Evolutionary conservation across 1,139 yeast species (phyloP).

Genomic region (Kurtzmaniella quercitrusa): DNA sequence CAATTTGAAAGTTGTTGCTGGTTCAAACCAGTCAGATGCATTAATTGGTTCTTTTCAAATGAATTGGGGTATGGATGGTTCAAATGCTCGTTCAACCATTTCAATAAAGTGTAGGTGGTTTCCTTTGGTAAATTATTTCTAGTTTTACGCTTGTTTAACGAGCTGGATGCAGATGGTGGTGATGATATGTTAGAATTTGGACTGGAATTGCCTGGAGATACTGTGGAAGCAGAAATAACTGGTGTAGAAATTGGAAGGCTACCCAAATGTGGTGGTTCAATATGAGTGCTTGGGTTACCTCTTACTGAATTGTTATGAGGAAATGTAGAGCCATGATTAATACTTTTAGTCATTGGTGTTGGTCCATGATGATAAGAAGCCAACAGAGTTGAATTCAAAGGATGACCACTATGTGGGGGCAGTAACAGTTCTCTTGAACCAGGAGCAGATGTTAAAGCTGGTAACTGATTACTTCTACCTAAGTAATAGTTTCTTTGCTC

Average conservation of each 20-base stretch:
- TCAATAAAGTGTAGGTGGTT: constrained; percentile 74
- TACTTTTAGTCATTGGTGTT: neutral
- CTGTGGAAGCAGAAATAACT: neutral
- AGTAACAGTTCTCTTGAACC: neutral
- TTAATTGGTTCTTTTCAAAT: constrained; percentile 77
- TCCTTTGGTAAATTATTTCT: constrained; percentile 84
- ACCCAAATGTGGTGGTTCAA: neutral
- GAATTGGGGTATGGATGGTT: constrained; percentile 95
- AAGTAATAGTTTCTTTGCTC: constrained; percentile 8
- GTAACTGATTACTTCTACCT: constrained; percentile 2
- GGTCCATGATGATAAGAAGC: neutral
- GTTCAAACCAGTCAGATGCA: constrained; percentile 80
- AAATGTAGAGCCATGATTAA: neutral
- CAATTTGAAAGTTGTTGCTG: constrained; percentile 92
- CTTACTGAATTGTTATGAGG: neutral
- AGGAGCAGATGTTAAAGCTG: neutral
- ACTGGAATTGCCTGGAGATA: neutral
- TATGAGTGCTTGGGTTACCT: too few species aligned
- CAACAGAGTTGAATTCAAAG: neutral
- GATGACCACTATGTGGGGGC: neutral
- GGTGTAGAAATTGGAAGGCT: neutral
- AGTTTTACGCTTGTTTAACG: constrained; percentile 33
- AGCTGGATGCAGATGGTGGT: neutral
- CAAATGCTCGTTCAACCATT: constrained; percentile 81
- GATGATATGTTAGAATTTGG: constrained; percentile 1